Conservation (phyloP, 805 yeast genomes). For the Kodamaea sagamina region DNA sequence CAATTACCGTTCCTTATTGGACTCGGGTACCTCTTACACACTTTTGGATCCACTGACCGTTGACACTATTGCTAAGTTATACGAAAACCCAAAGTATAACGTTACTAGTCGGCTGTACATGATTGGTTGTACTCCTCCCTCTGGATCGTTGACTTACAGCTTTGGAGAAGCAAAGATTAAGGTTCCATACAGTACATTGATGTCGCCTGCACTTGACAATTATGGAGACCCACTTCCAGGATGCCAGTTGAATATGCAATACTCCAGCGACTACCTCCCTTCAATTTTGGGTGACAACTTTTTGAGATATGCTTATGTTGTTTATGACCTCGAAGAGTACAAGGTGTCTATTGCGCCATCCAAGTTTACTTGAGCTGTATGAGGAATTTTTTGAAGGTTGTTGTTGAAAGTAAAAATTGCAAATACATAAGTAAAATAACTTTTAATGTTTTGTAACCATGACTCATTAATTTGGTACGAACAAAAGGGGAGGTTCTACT, state of each 20-base stretch:
- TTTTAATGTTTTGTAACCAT: too few relatives aligned
- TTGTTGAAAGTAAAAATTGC: too few relatives aligned
- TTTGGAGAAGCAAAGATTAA: constrained; percentile 1
- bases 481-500: too few relatives aligned
- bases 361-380: constrained; percentile 29
- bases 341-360: constrained; percentile 27
- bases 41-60: constrained; percentile 12
- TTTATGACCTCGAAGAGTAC: constrained; percentile 27
- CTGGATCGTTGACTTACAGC: not conserved
- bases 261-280: not conserved
- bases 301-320: constrained; percentile 28
- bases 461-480: too few relatives aligned
- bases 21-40: constrained; percentile 10
- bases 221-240: not conserved
- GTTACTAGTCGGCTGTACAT: not conserved
- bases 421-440: too few relatives aligned
- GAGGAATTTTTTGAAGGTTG: too few relatives aligned
- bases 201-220: not conserved
- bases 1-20: constrained; percentile 6
- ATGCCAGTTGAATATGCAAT: constrained; percentile 1
- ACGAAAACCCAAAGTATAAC: constrained; percentile 10
- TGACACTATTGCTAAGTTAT: constrained; percentile 12
- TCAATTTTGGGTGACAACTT: constrained; percentile 30
- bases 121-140: constrained; percentile 5
- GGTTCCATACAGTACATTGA: constrained; percentile 4